Evolutionary conservation across 2,329 filamentous ascomycete species (phyloP), one percentile per base, ranked within the genome.

Genomic region (Colletotrichum coccodes): DNA sequence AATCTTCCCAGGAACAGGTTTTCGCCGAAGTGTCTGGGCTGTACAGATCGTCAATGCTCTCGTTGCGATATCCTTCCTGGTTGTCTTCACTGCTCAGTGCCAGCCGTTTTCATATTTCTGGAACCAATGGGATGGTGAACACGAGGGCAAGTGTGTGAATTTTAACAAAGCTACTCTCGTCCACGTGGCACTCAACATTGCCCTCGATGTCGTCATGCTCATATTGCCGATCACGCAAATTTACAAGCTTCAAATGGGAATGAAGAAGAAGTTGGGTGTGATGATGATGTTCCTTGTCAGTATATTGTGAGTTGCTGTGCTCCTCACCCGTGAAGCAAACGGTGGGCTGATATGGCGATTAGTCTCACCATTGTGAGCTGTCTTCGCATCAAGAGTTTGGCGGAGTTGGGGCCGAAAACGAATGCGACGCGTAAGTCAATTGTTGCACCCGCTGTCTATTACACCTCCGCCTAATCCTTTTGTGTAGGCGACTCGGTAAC

Each of bases 361-460:
- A 80, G 80, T 46, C 50, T 80, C 53, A 80, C 78, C 56, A 79
- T n/a, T n/a, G n/a, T n/a, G n/a, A n/a, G n/a, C n/a, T n/a, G n/a
- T n/a, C n/a, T n/a, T n/a, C n/a, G n/a, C n/a, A n/a, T n/a, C n/a
- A n/a, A n/a, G n/a, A n/a, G n/a, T n/a, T n/a, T n/a, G n/a, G n/a
- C n/a, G n/a, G n/a, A n/a, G n/a, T n/a, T n/a, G n/a, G n/a, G n/a
- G n/a, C n/a, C n/a, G n/a, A n/a, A n/a, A n/a, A n/a, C n/a, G n/a
- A n/a, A n/a, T n/a, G n/a, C n/a, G n/a, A n/a, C n/a, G n/a, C n/a
- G n/a, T n/a, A n/a, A n/a, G n/a, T n/a, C n/a, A n/a, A n/a, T n/a
- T n/a, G n/a, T n/a, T n/a, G n/a, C n/a, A n/a, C n/a, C n/a, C n/a
- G n/a, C n/a, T n/a, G n/a, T n/a, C n/a, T n/a, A n/a, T n/a, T n/a